phyloP scores from a whole-genome alignment of 208 protist species.

The Trypanosoma mega region DNA sequence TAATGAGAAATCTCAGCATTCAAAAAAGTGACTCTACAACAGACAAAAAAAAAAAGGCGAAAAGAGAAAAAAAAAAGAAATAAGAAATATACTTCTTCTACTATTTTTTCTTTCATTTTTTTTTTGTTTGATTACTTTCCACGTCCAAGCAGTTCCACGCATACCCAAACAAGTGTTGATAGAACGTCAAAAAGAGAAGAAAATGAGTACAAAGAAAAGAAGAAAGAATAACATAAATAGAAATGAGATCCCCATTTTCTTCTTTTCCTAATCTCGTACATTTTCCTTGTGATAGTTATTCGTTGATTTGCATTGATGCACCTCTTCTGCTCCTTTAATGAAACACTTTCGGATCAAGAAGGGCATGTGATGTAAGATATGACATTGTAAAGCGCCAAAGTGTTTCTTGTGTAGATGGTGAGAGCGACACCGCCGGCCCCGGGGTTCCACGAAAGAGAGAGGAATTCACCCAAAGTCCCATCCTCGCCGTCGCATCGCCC shows the following conservation, averaged over 20 bases:
- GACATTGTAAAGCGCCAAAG: conserved; percentile 46
- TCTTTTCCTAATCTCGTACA: not conserved
- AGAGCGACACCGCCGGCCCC: conserved; percentile 41
- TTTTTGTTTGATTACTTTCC: too few relatives aligned
- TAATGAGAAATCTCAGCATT: too few relatives aligned
- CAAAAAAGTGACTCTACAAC: not conserved
- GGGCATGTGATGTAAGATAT: conserved; percentile 35
- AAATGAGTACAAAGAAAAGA: not conserved
- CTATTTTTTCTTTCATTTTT: too few relatives aligned
- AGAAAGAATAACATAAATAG: conserved; percentile 5
- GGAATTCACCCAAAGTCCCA: conserved; percentile 54
- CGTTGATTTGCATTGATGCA: not conserved
- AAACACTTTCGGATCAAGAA: conserved; percentile 22
- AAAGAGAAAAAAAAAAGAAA: not conserved
- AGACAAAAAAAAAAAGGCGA: not conserved
- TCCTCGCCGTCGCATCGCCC: conserved; percentile 8
- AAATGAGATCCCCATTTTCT: not conserved
- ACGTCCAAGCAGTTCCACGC: too few relatives aligned
- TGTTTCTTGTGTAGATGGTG: conserved; percentile 33
- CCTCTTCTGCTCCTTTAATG: not conserved
- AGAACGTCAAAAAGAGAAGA: too few relatives aligned
- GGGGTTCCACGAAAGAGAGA: conserved; percentile 53
- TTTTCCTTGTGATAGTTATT: not conserved
- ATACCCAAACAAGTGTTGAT: too few relatives aligned
- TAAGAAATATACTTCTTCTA: not conserved